Conservation (phyloP, 2,329 filamentous ascomycete genomes). For the Lasiodiplodia gonubiensis region DNA sequence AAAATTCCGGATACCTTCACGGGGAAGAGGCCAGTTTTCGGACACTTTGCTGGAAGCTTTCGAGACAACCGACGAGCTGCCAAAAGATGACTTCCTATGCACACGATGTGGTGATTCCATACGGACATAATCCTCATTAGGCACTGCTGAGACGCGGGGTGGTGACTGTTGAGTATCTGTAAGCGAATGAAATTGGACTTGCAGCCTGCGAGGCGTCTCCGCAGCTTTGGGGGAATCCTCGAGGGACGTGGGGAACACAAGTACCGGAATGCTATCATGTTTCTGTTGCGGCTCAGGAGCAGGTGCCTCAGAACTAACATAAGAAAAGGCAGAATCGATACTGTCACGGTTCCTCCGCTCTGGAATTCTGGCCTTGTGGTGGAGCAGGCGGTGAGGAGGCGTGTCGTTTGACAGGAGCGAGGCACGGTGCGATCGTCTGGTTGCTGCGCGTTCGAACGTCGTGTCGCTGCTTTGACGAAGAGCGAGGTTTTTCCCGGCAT, state of each 20-base stretch:
- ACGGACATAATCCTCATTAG: neutral
- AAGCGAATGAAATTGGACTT: slow-evolving; percentile 23
- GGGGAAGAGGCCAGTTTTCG: slow-evolving; percentile 12
- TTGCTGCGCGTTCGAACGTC: slow-evolving; percentile 48
- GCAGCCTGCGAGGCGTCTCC: slow-evolving; percentile 12
- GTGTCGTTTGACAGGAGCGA: slow-evolving; percentile 52
- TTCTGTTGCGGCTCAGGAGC: neutral
- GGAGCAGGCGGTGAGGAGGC: slow-evolving; percentile 55
- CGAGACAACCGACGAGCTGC: neutral
- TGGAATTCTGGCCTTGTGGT: slow-evolving; percentile 57
- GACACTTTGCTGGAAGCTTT: slow-evolving; percentile 8
- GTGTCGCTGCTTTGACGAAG: slow-evolving; percentile 51
- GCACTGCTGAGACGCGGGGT: neutral
- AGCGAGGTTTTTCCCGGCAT: slow-evolving; percentile 60
- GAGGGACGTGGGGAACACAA: slow-evolving; percentile 12
- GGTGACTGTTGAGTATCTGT: slow-evolving; percentile 23
- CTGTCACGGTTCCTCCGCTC: slow-evolving; percentile 47
- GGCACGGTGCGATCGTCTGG: slow-evolving; percentile 51
- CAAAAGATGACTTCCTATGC: slow-evolving; percentile 6
- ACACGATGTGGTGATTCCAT: slow-evolving; percentile 3
- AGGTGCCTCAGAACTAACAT: slow-evolving; percentile 9
- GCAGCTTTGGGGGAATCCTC: slow-evolving; percentile 13
- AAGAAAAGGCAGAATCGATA: slow-evolving; percentile 34
- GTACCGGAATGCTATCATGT: slow-evolving; percentile 25
- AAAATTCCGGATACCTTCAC: slow-evolving; percentile 16